phyloP scores from a whole-genome alignment of 1,284 basidiomycete genomes.

The Thecaphora thlaspeos region DNA sequence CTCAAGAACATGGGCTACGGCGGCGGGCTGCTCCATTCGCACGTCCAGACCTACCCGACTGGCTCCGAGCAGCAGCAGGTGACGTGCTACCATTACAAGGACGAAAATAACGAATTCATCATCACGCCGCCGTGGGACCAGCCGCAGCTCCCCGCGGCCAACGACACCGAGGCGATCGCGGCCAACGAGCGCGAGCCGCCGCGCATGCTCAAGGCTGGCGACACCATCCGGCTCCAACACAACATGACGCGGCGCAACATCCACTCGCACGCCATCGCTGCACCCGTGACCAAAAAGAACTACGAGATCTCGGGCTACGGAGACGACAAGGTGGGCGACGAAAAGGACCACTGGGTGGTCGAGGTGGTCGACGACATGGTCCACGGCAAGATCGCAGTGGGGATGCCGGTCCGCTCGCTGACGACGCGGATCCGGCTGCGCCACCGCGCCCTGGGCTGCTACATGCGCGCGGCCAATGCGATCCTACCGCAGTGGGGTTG shows the following conservation, averaged over 20 bases:
- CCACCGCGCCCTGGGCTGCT: slow-evolving; percentile 68
- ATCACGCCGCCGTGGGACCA: slow-evolving; percentile 78
- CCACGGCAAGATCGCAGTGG: slow-evolving; percentile 63
- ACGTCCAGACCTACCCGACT: slow-evolving; percentile 86
- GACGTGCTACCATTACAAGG: slow-evolving; percentile 99
- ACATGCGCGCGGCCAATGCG: slow-evolving; percentile 83
- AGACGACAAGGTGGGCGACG: slow-evolving; percentile 79
- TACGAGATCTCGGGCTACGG: slow-evolving; percentile 93
- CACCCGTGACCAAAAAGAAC: slow-evolving; percentile 85
- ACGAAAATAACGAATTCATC: slow-evolving; percentile 91
- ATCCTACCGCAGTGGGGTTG: slow-evolving; percentile 97
- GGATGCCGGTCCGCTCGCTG: slow-evolving; percentile 75
- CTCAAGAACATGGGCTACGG: slow-evolving; percentile 98
- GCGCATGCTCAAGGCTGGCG: slow-evolving; percentile 73
- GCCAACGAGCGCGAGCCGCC: slow-evolving; percentile 25
- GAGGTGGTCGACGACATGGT: slow-evolving; percentile 83
- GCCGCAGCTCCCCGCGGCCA: slow-evolving; percentile 28
- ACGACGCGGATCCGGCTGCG: slow-evolving; percentile 84
- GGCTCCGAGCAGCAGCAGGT: slow-evolving; percentile 96
- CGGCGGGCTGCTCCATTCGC: slow-evolving; percentile 92
- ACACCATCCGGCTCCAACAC: slow-evolving; percentile 79
- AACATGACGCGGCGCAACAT: slow-evolving; percentile 79
- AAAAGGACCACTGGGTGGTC: slow-evolving; percentile 86
- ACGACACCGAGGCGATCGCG: slow-evolving; percentile 15
- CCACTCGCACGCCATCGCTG: slow-evolving; percentile 85